Evolutionary conservation across 2,329 filamentous ascomycete species (phyloP), one percentile per base, ranked within the genome.

Genomic region (Apiospora phragmitis): DNA sequence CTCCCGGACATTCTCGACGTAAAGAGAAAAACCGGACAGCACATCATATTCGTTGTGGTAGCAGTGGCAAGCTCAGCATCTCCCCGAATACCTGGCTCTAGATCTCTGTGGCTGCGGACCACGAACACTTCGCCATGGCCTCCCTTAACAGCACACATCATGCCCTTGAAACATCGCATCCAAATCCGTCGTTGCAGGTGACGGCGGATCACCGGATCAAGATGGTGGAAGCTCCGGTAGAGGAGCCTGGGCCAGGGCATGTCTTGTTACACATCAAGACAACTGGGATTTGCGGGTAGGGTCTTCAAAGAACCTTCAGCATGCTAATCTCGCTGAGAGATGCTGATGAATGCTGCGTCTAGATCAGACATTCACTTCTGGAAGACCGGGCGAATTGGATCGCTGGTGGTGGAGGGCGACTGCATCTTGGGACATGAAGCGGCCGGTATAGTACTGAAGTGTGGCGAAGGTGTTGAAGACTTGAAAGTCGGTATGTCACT

Each of bases 351-450:
- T 18, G 14, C 26, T n/a, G 14, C 16, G 3, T 18, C 43, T 71
- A 89, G 87, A 51, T 92, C 90, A 0, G 90, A 92, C 75, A 86
- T 92, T 73, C 90, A 93, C 77, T 90, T 92, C 74, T 92, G 90
- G 90, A 89, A 90, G 75, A 82, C 84, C 0, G 91, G 91, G 32
- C 81, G 85, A 16, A 92, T 93, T 75, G 91, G 91, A 2, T 84
- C 86, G 1, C 83, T 92, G 1, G 84, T 89, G 1, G 86, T 93
- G 16, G 85, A 90, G 71, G 87, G 87, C 26, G 88, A 91, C 73
- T 90, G 89, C 75, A 90, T 91, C 68, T 84, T 92, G 65, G 90
- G 90, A 29, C 90, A 92, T 73, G 90, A 92, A 79, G 89, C 87
- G 4, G 86, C 89, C 12, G 90, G 90, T 6, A 77, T 90, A 6